Evolutionary conservation across 371 early-diverging fungal genomes (phyloP), one percentile per base, ranked within the genome.

Genomic region (Mycotypha africana): DNA sequence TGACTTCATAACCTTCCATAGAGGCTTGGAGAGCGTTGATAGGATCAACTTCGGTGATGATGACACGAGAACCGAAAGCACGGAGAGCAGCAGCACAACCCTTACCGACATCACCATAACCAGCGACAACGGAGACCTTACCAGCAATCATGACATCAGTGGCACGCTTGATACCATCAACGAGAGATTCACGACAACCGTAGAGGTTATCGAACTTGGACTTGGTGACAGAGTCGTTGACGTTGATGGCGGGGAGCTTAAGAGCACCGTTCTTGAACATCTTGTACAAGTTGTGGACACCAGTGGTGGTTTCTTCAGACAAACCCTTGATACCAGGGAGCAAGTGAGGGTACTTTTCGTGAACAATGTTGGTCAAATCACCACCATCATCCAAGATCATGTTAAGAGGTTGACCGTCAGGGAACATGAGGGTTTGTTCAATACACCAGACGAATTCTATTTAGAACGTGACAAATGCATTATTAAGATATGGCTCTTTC

Each of bases 131-230:
- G 47, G 95, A 86, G 31, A 97, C 91, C 85, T 98, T 97, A 60
- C 99, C 99, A 64, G 99, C 99, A 70, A 98, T 98, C 98, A 97
- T 97, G 62, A 95, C 96, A 75, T 97, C 99, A 59, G 99, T 98
- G 67, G 97, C 98, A 70, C 99, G 89, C 91, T 98, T 98, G 86
- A 97, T 97, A 70, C 99, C 99, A 78, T 98, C 99, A 51, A 97
- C 91, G 60, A 98, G 85, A 43, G 97, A 97, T 83, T 98, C 99
- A 78, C 98, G 93, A 88, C 98, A 98, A 56, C 97, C 98, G 81
- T 98, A 98, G 62, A 98, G 76, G 90, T 98, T 98, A 78, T 98
- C 98, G 71, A 97, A 97, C 88, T 98, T 98, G 86, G 92, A 91
- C 88, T 98, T 98, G 81, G 98, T 98, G 61, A 98, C 99, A 23